Evolutionary conservation across 2,329 filamentous ascomycete genomes (phyloP).

Genomic region (Apiospora sp.): DNA sequence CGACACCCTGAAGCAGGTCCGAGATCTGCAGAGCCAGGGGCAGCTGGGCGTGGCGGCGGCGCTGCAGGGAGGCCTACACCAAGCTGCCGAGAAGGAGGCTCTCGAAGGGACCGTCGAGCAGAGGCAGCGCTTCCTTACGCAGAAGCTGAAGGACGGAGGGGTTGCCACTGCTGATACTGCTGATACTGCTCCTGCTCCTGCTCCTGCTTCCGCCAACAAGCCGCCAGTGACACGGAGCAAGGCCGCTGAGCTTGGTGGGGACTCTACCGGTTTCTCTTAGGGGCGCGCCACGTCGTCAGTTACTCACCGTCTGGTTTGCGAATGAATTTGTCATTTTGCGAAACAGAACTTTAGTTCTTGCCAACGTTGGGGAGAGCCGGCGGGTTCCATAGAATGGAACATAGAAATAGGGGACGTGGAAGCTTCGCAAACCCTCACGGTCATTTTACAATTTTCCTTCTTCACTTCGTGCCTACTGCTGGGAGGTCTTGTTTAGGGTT

Average conservation of each 20-base stretch:
- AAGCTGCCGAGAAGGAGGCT: neutral
- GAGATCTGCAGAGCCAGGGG: neutral
- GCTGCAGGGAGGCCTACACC: neutral
- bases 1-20: conserved; percentile 7
- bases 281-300: neutral
- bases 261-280: neutral
- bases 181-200: neutral
- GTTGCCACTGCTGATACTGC: neutral
- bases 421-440: neutral
- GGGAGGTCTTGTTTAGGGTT: neutral
- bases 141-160: neutral
- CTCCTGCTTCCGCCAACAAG: neutral
- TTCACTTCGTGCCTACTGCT: neutral
- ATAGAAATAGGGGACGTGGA: neutral
- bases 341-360: neutral
- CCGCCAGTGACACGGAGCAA: neutral
- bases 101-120: neutral
- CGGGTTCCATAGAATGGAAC: neutral
- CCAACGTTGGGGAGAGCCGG: neutral
- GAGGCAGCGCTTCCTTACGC: neutral
- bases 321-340: neutral
- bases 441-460: neutral
- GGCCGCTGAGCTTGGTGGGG: neutral
- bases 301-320: neutral
- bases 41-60: neutral